phyloP scores from a whole-genome alignment of 192 early-diverging fungal genomes.

The Cetraspora pellucida region DNA sequence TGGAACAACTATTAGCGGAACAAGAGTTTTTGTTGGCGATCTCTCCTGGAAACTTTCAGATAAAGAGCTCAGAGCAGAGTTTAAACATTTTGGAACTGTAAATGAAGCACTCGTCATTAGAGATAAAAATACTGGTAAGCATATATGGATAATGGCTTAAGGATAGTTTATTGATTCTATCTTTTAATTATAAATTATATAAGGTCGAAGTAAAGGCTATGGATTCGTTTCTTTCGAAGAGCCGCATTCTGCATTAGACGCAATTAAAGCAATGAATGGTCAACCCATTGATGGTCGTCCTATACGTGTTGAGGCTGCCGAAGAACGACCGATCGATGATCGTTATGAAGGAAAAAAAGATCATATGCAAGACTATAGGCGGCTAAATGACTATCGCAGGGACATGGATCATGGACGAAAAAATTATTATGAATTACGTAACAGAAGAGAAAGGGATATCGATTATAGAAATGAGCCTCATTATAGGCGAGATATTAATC shows the following conservation, averaged over 20 bases:
- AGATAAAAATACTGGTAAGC: conserved; percentile 1
- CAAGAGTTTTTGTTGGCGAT: not conserved
- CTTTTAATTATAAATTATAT: not conserved
- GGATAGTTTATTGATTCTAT: not conserved
- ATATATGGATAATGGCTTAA: not conserved
- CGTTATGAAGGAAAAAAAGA: not conserved
- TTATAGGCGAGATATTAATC: not conserved
- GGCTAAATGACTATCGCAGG: not conserved
- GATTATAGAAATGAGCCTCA: not conserved
- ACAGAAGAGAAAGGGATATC: not conserved
- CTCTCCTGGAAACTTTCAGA: not conserved
- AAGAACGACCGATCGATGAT: not conserved
- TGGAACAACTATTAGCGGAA: not conserved
- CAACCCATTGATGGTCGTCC: not conserved
- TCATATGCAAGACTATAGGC: not conserved
- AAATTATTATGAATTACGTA: not conserved
- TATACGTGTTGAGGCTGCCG: not conserved
- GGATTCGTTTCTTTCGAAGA: not conserved
- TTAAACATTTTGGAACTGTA: not conserved
- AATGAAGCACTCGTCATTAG: not conserved
- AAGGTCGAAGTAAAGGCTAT: not conserved
- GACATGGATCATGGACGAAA: not conserved
- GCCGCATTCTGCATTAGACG: not conserved
- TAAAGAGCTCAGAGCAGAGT: not conserved
- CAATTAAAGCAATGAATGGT: not conserved